Base-by-base conservation (phyloP, 768 basidiomycete genomes). In the Suillus brevipes region DNA sequence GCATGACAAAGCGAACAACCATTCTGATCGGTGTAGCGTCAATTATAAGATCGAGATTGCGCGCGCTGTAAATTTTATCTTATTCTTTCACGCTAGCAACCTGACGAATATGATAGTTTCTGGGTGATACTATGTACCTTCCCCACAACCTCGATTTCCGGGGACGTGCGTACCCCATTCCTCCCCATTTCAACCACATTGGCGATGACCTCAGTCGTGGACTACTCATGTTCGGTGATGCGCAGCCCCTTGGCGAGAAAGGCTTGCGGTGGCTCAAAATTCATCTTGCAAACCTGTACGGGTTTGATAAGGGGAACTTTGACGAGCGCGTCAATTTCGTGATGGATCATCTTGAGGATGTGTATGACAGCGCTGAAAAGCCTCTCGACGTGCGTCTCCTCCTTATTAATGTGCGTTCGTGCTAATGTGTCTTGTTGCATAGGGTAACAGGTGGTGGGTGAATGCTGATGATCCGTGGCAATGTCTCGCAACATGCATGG, bases 21-120 rank as follows among this genome's bases (percentile, higher is more conserved):
- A 97, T 75, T 93, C 92, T 4, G 93, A 95, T 52, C 83, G 97
- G 50, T 99, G 97, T 75, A 92, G 83, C 72, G 88, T 95, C 56
- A 99, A 98, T 75, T 98, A 98, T 77, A 97, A 95, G 75, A 88
- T 99, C 64, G 97, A 99, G 78, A 97, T 98, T 71, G 95, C 95
- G 10, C 85, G 92, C 60, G 89, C 95, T 60, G 94, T 95, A 74
- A 75, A 89, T 83, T 34, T 62, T 13, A 42, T 61, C 28, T 38
- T 58, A 55, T 50, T 36, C 53, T 31, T 62, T 50, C 45, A 49
- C 50, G 45, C 7, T 34, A 52, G 16, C 6, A 38, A 65, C 45
- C 56, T 67, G 28, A 65, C 55, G 9, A 12, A 59, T 47, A 65
- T 3, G 34, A 4, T 64, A 94, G 89, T 97, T 96, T 84, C 80